Base-by-base conservation (phyloP, 2,329 filamentous ascomycete genomes). In the Bimuria novae-zelandiae region DNA sequence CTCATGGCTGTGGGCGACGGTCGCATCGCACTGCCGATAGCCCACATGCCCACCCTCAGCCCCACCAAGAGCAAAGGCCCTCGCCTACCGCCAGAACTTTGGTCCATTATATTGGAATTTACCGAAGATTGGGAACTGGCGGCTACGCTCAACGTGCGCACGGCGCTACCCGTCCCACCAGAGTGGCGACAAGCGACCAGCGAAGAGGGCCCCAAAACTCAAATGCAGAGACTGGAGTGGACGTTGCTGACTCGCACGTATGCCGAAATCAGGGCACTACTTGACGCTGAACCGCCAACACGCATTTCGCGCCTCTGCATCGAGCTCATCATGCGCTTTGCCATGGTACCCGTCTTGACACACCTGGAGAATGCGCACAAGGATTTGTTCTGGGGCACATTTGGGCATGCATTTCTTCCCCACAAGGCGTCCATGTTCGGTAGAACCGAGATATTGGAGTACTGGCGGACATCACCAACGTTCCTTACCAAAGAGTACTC, bases 121-220 rank as follows among this genome's bases (percentile, higher is more conserved):
- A 84, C 92, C 0, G 86, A 86, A 37, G 93, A 97, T 71, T 97
- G 93, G 93, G 93, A 97, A 74, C 80, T 95, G 17, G 89, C 93
- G 8, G 87, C 87, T 60, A 88, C 89, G 0, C 79, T 97, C 5
- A 87, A 89, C 51, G 84, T 97, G 39, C 93, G 89, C 67, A 91
- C 91, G 1, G 91, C 84, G 50, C 78, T 96, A 5, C 82, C 85
- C 1, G 84, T 87, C 55, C 92, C 93, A 0, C 73, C 79, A 30
- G 84, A 89, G 61, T 96, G 92, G 91, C 81, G 83, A 57, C 76
- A 77, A 48, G 84, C 88, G 25, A 81, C 82, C 33, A 79, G 83
- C 10, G 79, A 82, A 40, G 85, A 90, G 62, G 84, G 88, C 1
- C 78, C 89, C 11, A 85, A 88, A 27, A 84, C 87, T 3, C 88